Evolutionary conservation across 331 rosid species (phyloP).

Genomic region (Malus hybrid): DNA sequence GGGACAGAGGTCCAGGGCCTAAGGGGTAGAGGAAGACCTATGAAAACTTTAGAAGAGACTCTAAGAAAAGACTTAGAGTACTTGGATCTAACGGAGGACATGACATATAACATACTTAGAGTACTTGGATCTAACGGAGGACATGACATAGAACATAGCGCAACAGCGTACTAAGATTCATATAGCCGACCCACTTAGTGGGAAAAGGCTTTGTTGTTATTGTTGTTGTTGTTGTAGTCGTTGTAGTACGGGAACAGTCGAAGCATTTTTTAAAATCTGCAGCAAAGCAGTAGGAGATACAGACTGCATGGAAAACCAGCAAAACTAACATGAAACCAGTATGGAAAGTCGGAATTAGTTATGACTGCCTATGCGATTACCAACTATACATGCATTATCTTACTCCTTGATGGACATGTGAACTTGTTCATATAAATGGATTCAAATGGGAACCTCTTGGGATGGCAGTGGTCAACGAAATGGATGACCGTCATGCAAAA

Average conservation of each 20-base stretch:
- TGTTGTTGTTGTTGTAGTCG: too few species aligned
- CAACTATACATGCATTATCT: neutral
- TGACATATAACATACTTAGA: too few species aligned
- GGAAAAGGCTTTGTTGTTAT: too few species aligned
- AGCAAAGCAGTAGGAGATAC: conserved; percentile 56
- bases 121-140: too few species aligned
- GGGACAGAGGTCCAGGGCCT: too few species aligned
- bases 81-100: too few species aligned
- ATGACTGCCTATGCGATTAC: neutral
- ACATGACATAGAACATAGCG: too few species aligned
- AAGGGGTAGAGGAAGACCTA: too few species aligned
- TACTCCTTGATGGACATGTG: neutral
- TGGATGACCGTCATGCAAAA: neutral
- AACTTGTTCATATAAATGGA: neutral
- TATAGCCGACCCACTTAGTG: too few species aligned
- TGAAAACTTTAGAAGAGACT: too few species aligned
- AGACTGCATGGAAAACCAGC: conserved; percentile 33
- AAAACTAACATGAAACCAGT: conserved; percentile 7
- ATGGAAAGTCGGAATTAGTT: neutral
- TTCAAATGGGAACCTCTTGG: neutral
- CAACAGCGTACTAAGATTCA: too few species aligned
- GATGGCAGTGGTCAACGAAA: neutral
- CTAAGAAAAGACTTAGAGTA: too few species aligned
- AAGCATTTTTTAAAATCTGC: conserved; percentile 74
- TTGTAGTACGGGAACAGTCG: conserved; percentile 51